Percentiles rank a stretch among this genome's conserved stretches.
phyloP scores from a whole-genome alignment of 129 eudicot genomes.

The Logfia minima region DNA sequence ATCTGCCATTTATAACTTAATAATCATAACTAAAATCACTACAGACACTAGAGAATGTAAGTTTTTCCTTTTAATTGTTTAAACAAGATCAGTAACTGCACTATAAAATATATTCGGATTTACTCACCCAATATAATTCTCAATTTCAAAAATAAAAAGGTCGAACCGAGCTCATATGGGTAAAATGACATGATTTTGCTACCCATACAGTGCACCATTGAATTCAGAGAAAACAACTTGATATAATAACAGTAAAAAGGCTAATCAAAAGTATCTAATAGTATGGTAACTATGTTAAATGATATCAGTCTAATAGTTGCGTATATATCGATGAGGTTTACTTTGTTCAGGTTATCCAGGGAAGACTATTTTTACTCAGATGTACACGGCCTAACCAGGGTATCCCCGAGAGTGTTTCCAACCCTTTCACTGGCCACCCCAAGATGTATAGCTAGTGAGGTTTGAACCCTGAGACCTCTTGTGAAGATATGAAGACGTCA shows the following conservation, averaged over 20 bases:
- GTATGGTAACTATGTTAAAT: conserved; percentile 18
- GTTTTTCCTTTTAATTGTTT: too few relatives aligned
- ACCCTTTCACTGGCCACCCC: too few relatives aligned
- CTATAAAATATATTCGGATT: background rate
- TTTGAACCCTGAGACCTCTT: too few relatives aligned
- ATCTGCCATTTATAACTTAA: background rate
- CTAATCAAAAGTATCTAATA: conserved; percentile 10
- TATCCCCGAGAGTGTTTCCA: too few relatives aligned
- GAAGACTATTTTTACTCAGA: too few relatives aligned
- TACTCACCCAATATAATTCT: background rate
- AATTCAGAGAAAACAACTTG: background rate
- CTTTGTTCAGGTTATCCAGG: too few relatives aligned
- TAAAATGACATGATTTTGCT: background rate
- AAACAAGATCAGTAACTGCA: too few relatives aligned
- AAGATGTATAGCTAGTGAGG: too few relatives aligned
- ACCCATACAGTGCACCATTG: background rate
- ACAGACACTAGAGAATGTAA: background rate
- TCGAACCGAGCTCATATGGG: background rate
- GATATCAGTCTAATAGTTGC: background rate
- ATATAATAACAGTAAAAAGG: background rate
- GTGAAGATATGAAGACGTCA: too few relatives aligned
- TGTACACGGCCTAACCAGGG: too few relatives aligned
- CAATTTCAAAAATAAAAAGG: background rate
- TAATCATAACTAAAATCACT: background rate
- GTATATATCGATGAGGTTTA: background rate